These are phyloP conservation scores for Colletotrichum plurivorum DNA, from an alignment of 2,329 filamentous ascomycete genomes.

Conservation along the genomic window DNA sequence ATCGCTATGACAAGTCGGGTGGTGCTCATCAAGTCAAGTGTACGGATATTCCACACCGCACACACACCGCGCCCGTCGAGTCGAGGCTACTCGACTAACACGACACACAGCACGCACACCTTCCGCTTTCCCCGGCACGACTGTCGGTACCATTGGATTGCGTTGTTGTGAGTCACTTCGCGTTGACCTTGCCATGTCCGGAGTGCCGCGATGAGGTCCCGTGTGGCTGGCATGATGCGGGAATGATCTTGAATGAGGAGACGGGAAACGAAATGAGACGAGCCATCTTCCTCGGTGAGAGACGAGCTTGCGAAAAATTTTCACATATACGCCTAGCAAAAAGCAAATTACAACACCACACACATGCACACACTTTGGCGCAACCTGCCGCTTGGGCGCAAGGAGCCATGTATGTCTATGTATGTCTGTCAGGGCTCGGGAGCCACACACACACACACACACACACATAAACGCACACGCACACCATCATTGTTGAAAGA, in stretches of 20 bases:
- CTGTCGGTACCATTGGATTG: neutral
- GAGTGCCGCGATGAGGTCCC: constrained; percentile 13
- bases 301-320: constrained; percentile 36
- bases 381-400: constrained; percentile 37
- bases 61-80: constrained; percentile 14
- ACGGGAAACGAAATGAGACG: constrained; percentile 33
- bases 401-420: constrained; percentile 5
- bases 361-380: constrained; percentile 12
- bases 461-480: neutral
- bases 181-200: constrained; percentile 21
- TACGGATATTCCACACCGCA: constrained; percentile 15
- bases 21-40: constrained; percentile 4
- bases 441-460: constrained; percentile 12
- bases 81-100: too few relatives aligned
- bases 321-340: constrained; percentile 32
- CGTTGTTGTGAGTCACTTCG: constrained; percentile 35
- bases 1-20: neutral
- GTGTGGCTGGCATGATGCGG: constrained; percentile 29
- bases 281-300: constrained; percentile 32
- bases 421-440: neutral
- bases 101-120: neutral
- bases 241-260: constrained; percentile 31
- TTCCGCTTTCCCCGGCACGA: constrained; percentile 3
- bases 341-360: constrained; percentile 34
- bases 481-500: constrained; percentile 13